phyloP scores from a whole-genome alignment of 495 filamentous ascomycete species.

The Hyaloscypha hepaticicola region DNA sequence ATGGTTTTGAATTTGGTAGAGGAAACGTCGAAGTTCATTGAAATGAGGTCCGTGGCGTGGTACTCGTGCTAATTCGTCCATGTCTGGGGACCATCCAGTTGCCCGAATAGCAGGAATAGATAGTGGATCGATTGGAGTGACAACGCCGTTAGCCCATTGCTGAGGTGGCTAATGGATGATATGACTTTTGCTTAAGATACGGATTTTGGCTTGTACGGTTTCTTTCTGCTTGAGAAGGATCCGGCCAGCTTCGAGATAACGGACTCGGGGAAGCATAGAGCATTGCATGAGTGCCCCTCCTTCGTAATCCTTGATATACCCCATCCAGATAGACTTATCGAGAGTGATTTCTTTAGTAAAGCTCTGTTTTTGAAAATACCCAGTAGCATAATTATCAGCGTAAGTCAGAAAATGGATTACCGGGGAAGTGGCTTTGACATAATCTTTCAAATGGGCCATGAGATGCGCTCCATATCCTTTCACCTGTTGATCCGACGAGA shows the following conservation, averaged over 20 bases:
- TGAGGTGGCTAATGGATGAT: slow-evolving; percentile 81
- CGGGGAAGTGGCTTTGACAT: slow-evolving; percentile 92
- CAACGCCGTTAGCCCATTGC: slow-evolving; percentile 72
- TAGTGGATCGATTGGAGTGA: slow-evolving; percentile 79
- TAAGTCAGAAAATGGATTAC: slow-evolving; percentile 99
- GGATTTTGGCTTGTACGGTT: slow-evolving; percentile 88
- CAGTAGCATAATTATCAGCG: slow-evolving; percentile 97
- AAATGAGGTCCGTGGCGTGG: slow-evolving; percentile 96
- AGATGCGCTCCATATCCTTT: slow-evolving; percentile 98
- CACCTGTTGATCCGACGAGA: slow-evolving; percentile 96
- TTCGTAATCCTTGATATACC: slow-evolving; percentile 99
- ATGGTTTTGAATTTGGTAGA: slow-evolving; percentile 95
- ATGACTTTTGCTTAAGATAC: slow-evolving; percentile 85
- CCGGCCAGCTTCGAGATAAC: slow-evolving; percentile 89
- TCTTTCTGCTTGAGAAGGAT: slow-evolving; percentile 99
- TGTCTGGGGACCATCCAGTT: slow-evolving; percentile 93
- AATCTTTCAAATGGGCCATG: slow-evolving; percentile 98
- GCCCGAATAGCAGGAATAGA: slow-evolving; percentile 79
- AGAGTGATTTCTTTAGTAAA: slow-evolving; percentile 98
- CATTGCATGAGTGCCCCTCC: slow-evolving; percentile 99
- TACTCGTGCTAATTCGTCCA: slow-evolving; percentile 94
- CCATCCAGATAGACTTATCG: slow-evolving; percentile 92
- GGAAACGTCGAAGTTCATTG: slow-evolving; percentile 84
- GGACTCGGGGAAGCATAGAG: slow-evolving; percentile 90
- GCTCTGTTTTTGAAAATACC: slow-evolving; percentile 98